Conservation (phyloP, 495 filamentous ascomycete species). For the Lepraria neglecta region DNA sequence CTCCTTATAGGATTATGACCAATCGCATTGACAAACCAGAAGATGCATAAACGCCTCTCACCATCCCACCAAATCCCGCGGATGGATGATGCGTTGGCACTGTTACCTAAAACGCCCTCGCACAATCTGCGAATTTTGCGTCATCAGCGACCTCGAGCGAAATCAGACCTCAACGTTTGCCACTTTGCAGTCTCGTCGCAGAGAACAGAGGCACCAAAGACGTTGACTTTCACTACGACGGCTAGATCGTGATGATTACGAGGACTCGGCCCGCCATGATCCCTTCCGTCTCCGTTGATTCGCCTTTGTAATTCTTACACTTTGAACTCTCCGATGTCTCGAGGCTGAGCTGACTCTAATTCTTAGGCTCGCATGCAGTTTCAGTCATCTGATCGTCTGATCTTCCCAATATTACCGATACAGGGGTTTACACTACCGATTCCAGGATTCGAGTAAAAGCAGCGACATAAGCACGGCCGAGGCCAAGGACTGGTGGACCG, state of each 20-base stretch:
- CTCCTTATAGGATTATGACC: not conserved
- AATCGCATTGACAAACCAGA: not conserved
- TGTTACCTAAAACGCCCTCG: not conserved
- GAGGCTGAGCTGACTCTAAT: constrained; percentile 14
- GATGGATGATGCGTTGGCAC: constrained; percentile 6
- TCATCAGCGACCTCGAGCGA: not conserved
- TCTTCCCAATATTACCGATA: not conserved
- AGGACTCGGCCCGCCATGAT: constrained; percentile 17
- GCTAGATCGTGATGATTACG: not conserved
- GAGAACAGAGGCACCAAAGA: not conserved
- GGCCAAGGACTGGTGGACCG: not conserved
- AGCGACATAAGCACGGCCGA: constrained; percentile 5
- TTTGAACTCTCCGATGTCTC: not conserved
- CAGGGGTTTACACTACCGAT: too few relatives aligned
- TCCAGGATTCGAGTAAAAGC: constrained; percentile 6
- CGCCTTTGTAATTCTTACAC: constrained; percentile 3
- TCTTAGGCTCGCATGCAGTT: constrained; percentile 18
- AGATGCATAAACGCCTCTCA: not conserved
- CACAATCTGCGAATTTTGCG: not conserved
- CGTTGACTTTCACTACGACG: not conserved
- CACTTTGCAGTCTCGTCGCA: not conserved
- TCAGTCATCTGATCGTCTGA: constrained; percentile 15
- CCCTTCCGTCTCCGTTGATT: constrained; percentile 16
- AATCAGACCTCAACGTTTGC: not conserved
- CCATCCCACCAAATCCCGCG: not conserved